These are phyloP conservation scores for Angomonas ambiguus DNA, from an alignment of 208 protist genomes.

Conservation along the genomic window DNA sequence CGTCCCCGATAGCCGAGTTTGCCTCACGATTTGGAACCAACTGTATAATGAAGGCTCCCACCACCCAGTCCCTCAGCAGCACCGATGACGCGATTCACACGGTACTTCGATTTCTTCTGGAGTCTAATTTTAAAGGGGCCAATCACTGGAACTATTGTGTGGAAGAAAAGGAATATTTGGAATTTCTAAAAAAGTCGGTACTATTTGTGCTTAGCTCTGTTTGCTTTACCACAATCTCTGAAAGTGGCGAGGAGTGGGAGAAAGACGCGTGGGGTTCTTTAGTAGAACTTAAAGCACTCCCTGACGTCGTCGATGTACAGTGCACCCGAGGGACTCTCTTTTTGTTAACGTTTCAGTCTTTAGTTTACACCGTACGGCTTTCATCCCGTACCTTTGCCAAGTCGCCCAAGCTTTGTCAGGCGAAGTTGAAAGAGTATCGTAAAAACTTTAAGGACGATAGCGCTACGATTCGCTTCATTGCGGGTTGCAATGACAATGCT, in stretches of 20 bases:
- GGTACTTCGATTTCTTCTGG: not conserved
- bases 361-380: no score
- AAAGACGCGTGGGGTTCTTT: no score
- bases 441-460: not conserved
- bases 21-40: not conserved
- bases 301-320: no score
- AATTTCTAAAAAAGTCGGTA: no score
- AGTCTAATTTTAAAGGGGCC: not conserved
- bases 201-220: not conserved
- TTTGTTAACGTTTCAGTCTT: no score
- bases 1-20: not conserved
- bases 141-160: not conserved
- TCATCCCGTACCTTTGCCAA: no score
- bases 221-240: no score
- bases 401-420: no score
- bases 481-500: slow-evolving; percentile 34
- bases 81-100: not conserved
- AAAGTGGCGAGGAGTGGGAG: no score
- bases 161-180: slow-evolving; percentile 2
- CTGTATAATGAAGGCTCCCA: not conserved
- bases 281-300: no score
- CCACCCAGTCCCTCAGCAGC: not conserved
- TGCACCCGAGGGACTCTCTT: no score
- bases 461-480: slow-evolving; percentile 10
- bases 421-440: no score